Conservation (phyloP, 208 protist genomes). For the Acanthamoeba triangularis region DNA sequence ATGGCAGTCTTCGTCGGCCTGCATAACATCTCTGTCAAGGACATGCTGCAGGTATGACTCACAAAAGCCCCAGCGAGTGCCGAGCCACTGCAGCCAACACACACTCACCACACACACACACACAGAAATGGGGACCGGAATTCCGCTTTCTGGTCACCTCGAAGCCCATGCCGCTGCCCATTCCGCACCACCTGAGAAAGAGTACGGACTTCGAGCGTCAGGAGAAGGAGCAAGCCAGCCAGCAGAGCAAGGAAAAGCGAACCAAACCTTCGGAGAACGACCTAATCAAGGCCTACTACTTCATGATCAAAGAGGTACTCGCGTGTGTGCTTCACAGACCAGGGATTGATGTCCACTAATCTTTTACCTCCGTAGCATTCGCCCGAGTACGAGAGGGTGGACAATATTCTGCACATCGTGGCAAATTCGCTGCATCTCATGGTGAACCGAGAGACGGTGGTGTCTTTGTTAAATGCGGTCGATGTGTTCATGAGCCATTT, state of each 20-base stretch:
- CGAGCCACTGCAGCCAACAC: not conserved
- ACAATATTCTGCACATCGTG: conserved; percentile 57
- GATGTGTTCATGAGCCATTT: conserved; percentile 75
- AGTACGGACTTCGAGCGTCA: not conserved
- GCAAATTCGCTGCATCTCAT: conserved; percentile 49
- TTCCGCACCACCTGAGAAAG: not conserved
- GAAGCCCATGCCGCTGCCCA: conserved; percentile 51
- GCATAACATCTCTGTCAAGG: conserved; percentile 44
- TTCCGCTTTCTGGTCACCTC: conserved; percentile 56
- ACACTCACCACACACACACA: not conserved
- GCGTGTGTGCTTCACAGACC: not conserved
- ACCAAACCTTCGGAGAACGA: not conserved
- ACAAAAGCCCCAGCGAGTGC: not conserved
- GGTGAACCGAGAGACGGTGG: conserved; percentile 63
- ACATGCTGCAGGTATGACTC: conserved; percentile 51
- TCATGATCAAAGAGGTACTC: conserved; percentile 74
- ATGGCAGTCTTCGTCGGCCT: conserved; percentile 66
- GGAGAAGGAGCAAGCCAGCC: not conserved
- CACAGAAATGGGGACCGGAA: conserved; percentile 51
- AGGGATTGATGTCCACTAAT: not conserved
- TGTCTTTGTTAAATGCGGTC: conserved; percentile 62
- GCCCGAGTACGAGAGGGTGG: conserved; percentile 73
- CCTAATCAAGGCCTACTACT: conserved; percentile 71
- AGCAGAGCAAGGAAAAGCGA: conserved; percentile 18
- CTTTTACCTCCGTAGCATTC: conserved; percentile 1